Conservation (phyloP, 2,329 filamentous ascomycete genomes). For the Fusarium acutatum region DNA sequence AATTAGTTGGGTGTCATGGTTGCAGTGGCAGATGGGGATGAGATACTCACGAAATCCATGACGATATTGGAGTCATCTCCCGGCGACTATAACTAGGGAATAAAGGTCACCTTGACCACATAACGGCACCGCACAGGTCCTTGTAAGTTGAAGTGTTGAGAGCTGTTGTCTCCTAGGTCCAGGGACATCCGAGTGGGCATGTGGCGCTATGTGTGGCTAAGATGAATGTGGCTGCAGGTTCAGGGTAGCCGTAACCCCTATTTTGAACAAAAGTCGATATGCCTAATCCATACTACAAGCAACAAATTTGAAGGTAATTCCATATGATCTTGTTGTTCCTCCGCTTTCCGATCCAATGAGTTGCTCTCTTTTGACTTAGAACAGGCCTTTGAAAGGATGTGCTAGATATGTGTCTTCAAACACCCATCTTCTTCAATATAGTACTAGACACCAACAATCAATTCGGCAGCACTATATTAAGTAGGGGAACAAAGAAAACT, state of each 20-base stretch:
- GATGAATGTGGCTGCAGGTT: neutral
- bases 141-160: constrained; percentile 35
- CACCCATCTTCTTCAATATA: too few species aligned
- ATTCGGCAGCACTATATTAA: too few species aligned
- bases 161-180: constrained; percentile 30
- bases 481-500: too few species aligned
- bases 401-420: too few species aligned
- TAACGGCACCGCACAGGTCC: constrained; percentile 25
- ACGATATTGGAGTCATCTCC: constrained; percentile 58
- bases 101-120: constrained; percentile 29
- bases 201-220: constrained; percentile 25
- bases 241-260: constrained; percentile 19
- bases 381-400: too few species aligned
- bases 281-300: too few species aligned
- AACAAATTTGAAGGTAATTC: too few species aligned
- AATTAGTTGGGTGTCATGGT: constrained; percentile 20
- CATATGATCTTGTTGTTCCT: too few species aligned
- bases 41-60: constrained; percentile 65
- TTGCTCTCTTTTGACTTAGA: too few species aligned
- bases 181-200: constrained; percentile 3
- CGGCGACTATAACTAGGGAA: constrained; percentile 19
- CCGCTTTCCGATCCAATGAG: too few species aligned
- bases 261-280: too few species aligned
- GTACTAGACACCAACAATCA: too few species aligned
- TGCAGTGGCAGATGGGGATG: neutral